Evolutionary conservation across 2,329 filamentous ascomycete genomes (phyloP).

Genomic region (Aulographum hederae): DNA sequence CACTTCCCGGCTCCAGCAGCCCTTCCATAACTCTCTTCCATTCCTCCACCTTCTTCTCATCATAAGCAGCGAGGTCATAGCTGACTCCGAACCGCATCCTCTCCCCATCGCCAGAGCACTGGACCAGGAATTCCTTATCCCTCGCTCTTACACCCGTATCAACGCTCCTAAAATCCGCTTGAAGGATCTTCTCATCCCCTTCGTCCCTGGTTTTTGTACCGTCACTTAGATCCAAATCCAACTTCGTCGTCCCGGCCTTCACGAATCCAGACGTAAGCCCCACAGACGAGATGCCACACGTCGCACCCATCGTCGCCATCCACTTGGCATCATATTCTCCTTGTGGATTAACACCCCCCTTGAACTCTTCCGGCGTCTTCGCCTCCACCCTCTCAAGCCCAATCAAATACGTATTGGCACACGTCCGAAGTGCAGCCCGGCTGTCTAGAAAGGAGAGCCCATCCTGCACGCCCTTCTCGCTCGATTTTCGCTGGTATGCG

Average conservation of each 20-base stretch:
- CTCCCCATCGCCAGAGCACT: slow-evolving; percentile 18
- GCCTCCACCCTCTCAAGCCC: slow-evolving; percentile 19
- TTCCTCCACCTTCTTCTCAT: slow-evolving; percentile 11
- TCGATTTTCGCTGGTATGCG: slow-evolving; percentile 26
- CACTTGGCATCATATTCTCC: slow-evolving; percentile 16
- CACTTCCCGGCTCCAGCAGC: slow-evolving; percentile 17
- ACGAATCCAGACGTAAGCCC: too few relatives aligned
- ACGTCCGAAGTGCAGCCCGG: slow-evolving; percentile 19
- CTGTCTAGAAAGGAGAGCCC: slow-evolving; percentile 16
- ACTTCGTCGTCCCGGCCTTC: too few relatives aligned
- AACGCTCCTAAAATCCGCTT: slow-evolving; percentile 19
- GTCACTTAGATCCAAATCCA: too few relatives aligned
- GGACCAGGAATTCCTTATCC: slow-evolving; percentile 27
- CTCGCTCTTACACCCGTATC: slow-evolving; percentile 23
- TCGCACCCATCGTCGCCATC: slow-evolving; percentile 17
- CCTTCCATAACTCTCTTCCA: slow-evolving; percentile 15
- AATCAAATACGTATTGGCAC: slow-evolving; percentile 24
- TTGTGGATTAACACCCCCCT: slow-evolving; percentile 16
- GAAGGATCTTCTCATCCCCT: slow-evolving; percentile 16
- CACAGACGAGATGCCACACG: slow-evolving; percentile 26
- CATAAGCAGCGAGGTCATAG: slow-evolving; percentile 22
- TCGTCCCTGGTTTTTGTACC: slow-evolving; percentile 14
- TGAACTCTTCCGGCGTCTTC: slow-evolving; percentile 15
- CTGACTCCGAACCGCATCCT: slow-evolving; percentile 20
- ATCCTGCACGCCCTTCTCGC: slow-evolving; percentile 7